These are phyloP conservation scores for Metrosideros polymorpha DNA, from an alignment of 441 rosid genomes.

Conservation along the genomic window DNA sequence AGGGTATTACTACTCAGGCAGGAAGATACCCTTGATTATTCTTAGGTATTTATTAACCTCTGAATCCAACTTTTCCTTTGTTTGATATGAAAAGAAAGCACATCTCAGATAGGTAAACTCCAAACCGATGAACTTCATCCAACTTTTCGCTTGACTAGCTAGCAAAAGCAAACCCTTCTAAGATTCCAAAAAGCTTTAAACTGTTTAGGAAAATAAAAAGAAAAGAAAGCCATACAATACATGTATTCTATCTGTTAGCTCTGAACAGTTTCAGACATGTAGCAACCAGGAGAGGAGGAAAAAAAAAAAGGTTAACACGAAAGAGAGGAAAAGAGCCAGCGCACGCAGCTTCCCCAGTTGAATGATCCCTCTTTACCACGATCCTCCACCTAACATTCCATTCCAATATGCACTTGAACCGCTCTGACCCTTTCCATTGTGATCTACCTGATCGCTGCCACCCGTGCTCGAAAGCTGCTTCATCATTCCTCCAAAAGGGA, in stretches of 20 bases:
- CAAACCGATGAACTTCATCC: neutral
- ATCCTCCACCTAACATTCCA: conserved; percentile 74
- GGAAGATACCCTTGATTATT: neutral
- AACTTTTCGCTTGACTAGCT: neutral
- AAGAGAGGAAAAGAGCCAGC: neutral
- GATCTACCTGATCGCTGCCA: conserved; percentile 21
- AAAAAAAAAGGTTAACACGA: neutral
- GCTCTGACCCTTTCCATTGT: conserved; percentile 37
- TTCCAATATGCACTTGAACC: conserved; percentile 58
- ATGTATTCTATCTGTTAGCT: conserved; percentile 38
- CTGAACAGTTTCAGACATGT: conserved; percentile 34
- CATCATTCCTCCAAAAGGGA: conserved; percentile 47
- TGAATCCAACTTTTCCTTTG: neutral
- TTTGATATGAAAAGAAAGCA: neutral
- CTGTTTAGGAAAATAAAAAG: neutral
- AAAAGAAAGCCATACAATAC: conserved; percentile 12
- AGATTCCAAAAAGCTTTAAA: neutral
- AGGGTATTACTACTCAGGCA: neutral
- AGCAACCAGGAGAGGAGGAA: conserved; percentile 9
- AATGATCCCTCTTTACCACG: conserved; percentile 42
- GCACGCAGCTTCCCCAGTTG: conserved; percentile 10
- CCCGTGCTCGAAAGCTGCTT: conserved; percentile 28
- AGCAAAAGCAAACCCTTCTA: neutral
- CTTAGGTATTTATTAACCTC: neutral
- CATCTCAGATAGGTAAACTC: neutral